Percentiles rank a stretch among this genome's conserved stretches.
phyloP scores from a whole-genome alignment of 345 rosid genomes.

The Limnanthes douglasii region DNA sequence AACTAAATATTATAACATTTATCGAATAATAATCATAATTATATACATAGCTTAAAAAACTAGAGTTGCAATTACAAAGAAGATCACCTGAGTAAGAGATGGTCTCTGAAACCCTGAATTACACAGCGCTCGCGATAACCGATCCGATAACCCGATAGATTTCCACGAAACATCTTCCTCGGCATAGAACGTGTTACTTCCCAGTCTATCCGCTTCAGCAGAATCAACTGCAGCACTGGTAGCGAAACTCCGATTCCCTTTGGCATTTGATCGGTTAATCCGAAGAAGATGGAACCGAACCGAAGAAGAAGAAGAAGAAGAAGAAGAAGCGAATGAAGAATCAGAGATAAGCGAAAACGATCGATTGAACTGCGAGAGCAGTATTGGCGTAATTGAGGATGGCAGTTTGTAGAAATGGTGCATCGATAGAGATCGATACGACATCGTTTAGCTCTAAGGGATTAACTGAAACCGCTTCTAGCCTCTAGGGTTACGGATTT shows the following conservation, averaged over 20 bases:
- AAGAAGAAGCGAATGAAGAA: constrained; percentile 12
- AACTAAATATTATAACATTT: too few species aligned
- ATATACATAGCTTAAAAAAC: too few species aligned
- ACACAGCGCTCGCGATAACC: constrained; percentile 40
- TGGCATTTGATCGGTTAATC: constrained; percentile 14
- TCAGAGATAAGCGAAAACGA: constrained; percentile 15
- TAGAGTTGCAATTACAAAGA: too few species aligned
- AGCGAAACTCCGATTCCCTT: constrained; percentile 18
- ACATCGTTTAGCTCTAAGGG: constrained; percentile 15
- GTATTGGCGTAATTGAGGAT: constrained; percentile 20
- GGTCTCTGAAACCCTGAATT: constrained; percentile 56
- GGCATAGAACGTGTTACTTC: constrained; percentile 40
- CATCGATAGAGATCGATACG: constrained; percentile 30
- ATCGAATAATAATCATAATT: too few species aligned
- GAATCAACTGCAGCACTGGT: constrained; percentile 13
- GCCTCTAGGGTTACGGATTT: too few species aligned
- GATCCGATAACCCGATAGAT: constrained; percentile 64
- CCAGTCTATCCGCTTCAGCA: constrained; percentile 13
- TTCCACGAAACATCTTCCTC: constrained; percentile 63
- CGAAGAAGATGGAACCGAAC: constrained; percentile 16
- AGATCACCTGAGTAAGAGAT: constrained; percentile 68
- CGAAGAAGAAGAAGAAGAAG: constrained; percentile 8
- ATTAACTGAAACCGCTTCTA: neutral
- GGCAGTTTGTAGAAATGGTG: constrained; percentile 20
- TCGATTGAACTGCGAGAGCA: constrained; percentile 22